Evolutionary conservation across 2,329 filamentous ascomycete species (phyloP), one percentile per base, ranked within the genome.

Genomic region (Fusarium sublunatum): DNA sequence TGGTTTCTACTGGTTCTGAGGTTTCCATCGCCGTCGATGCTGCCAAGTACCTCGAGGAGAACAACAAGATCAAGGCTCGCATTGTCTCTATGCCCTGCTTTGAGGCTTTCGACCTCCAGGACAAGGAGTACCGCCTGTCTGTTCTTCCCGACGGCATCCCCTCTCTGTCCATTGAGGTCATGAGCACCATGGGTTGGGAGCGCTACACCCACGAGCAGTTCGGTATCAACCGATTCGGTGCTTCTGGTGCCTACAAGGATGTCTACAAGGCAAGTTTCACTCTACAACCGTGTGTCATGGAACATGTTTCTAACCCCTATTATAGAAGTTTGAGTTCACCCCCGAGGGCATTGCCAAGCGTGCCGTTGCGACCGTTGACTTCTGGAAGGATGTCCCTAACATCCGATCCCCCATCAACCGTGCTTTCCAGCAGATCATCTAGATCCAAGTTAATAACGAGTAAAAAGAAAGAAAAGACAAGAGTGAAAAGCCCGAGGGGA

Each of bases 121-220:
- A 85, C 78, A 96, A 97, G 90, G 93, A 94, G 69, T 99, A 99
- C 89, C 89, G 89, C 78, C 90, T 99, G 71, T 90, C 88, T 69
- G 91, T 97, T 69, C 88, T 99, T 65, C 95, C 94, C 73, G 93
- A 97, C 77, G 93, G 93, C 70, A 94, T 97, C 77, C 94, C 95
- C 69, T 88, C 93, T 63, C 80, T 99, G 79, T 96, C 91, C 53
- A 91, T 99, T 70, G 95, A 99, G 86, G 93, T 93, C 78, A 96
- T 97, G 91, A 91, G 87, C 80, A 99, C 95, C 70, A 89, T 97
- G 81, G 95, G 95, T 72, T 99, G 95, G 95, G 93, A 98, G 87
- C 91, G 94, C 80, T 99, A 98, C 84, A 91, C 93, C 58, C 94
- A 99, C 82, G 95, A 99, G 88, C 95, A 99, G 84, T 99, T 99